A percentile compares a stretch with the other conserved stretches of the same genome.
phyloP scores from a whole-genome alignment of 768 basidiomycete species.

The Hypholoma sublateritium region DNA sequence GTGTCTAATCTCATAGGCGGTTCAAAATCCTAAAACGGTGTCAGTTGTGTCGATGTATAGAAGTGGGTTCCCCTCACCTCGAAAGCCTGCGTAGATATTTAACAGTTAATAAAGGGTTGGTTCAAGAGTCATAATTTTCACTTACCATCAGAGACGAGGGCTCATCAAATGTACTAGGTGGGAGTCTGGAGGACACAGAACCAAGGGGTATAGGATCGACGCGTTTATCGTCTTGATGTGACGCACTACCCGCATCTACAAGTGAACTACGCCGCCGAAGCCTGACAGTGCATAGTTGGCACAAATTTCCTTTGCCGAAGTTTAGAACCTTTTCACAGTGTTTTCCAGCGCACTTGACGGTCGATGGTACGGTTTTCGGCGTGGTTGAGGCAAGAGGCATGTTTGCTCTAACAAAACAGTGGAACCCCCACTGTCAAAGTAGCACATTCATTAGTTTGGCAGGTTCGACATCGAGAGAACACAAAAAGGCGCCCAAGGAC shows the following conservation, averaged over 20 bases:
- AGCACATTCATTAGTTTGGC: background rate
- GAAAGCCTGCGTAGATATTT: background rate
- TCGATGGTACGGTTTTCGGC: background rate
- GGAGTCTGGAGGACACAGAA: background rate
- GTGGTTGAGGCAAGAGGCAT: background rate
- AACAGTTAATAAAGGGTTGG: background rate
- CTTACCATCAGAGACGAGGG: background rate
- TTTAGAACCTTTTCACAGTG: slow-evolving; percentile 7
- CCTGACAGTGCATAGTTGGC: slow-evolving; percentile 8
- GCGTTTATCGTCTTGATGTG: background rate
- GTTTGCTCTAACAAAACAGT: background rate
- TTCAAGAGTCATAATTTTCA: background rate
- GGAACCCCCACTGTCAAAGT: background rate
- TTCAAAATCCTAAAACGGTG: background rate
- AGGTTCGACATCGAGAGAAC: too few species aligned
- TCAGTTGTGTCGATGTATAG: background rate
- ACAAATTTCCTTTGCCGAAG: slow-evolving; percentile 11
- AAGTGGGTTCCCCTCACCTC: background rate
- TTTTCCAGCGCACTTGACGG: slow-evolving; percentile 10
- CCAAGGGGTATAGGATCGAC: background rate
- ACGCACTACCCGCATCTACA: background rate
- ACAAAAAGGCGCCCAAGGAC: background rate
- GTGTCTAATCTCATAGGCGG: background rate
- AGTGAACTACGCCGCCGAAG: slow-evolving; percentile 2
- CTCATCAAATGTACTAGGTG: background rate